Percentiles rank a stretch among this genome's conserved stretches.
Conservation (phyloP, 2,329 filamentous ascomycete genomes). For the Fusarium dimerum region DNA sequence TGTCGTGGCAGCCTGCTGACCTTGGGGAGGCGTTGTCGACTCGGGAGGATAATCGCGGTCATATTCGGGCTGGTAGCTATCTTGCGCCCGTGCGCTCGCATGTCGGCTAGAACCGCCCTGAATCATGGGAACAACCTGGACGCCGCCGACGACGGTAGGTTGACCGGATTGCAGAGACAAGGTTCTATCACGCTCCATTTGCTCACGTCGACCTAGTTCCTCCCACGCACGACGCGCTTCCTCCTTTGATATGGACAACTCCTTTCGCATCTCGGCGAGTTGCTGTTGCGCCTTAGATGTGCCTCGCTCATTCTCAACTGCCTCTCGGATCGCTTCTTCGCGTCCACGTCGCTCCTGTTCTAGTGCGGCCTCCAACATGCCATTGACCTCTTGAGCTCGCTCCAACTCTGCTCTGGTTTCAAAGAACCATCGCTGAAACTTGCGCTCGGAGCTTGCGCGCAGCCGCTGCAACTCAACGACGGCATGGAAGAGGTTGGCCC, state of each 20-base stretch:
- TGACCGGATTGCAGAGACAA: conserved; percentile 83
- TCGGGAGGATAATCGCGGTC: conserved; percentile 36
- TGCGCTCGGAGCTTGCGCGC: conserved; percentile 91
- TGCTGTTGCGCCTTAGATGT: conserved; percentile 76
- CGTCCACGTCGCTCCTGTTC: conserved; percentile 71
- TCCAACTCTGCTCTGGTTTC: conserved; percentile 90
- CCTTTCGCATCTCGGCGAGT: conserved; percentile 87
- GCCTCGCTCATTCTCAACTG: conserved; percentile 67
- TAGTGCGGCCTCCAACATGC: conserved; percentile 75
- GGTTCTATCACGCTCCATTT: conserved; percentile 87
- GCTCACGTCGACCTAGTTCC: conserved; percentile 88
- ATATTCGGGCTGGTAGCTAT: conserved; percentile 33
- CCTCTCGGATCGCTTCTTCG: conserved; percentile 65
- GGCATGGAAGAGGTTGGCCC: conserved; percentile 95
- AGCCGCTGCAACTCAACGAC: conserved; percentile 94
- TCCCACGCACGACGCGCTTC: conserved; percentile 97
- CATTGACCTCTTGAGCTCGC: conserved; percentile 78
- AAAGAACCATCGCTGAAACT: conserved; percentile 98
- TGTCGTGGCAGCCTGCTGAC: conserved; percentile 34
- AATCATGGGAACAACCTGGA: conserved; percentile 93
- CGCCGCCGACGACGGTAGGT: conserved; percentile 85
- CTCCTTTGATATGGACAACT: conserved; percentile 92
- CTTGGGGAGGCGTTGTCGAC: conserved; percentile 45
- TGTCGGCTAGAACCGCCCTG: conserved; percentile 64
- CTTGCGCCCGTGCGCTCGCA: conserved; percentile 43